phyloP scores from a whole-genome alignment of 257 asterid species.

The Salvia miltiorrhiza region DNA sequence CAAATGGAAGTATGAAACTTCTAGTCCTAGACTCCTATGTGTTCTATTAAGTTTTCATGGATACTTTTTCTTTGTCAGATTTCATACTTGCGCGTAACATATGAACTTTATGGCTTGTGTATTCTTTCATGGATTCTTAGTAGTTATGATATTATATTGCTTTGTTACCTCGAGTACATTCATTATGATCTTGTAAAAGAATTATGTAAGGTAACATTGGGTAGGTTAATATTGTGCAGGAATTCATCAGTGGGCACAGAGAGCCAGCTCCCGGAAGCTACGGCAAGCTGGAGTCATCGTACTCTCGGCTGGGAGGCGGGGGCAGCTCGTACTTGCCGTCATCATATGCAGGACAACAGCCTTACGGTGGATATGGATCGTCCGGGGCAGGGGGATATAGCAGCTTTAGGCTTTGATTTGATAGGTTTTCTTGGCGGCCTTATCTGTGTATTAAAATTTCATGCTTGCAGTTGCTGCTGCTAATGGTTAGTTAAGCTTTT shows the following conservation, averaged over 20 bases:
- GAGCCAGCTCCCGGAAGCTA: constrained; percentile 42
- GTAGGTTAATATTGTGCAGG: constrained; percentile 35
- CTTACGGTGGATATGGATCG: constrained; percentile 62
- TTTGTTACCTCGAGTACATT: no score
- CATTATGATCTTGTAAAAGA: neutral
- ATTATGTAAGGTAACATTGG: neutral
- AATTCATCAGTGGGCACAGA: constrained; percentile 54
- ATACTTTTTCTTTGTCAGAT: no score
- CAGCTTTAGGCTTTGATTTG: constrained; percentile 48
- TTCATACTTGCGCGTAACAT: neutral
- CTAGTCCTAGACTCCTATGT: neutral
- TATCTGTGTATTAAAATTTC: no score
- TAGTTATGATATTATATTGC: neutral
- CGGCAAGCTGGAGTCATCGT: constrained; percentile 49
- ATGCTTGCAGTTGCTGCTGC: neutral
- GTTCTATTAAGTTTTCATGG: neutral
- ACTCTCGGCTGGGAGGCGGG: constrained; percentile 42
- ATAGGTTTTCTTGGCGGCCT: no score
- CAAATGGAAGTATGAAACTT: neutral
- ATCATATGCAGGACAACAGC: constrained; percentile 40
- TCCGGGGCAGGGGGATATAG: constrained; percentile 64
- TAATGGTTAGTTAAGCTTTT: neutral
- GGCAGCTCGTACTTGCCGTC: constrained; percentile 54
- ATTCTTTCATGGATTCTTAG: neutral
- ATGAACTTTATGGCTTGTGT: neutral